Evolutionary conservation across 768 basidiomycete species (phyloP).

Genomic region (Pholiota microspora): DNA sequence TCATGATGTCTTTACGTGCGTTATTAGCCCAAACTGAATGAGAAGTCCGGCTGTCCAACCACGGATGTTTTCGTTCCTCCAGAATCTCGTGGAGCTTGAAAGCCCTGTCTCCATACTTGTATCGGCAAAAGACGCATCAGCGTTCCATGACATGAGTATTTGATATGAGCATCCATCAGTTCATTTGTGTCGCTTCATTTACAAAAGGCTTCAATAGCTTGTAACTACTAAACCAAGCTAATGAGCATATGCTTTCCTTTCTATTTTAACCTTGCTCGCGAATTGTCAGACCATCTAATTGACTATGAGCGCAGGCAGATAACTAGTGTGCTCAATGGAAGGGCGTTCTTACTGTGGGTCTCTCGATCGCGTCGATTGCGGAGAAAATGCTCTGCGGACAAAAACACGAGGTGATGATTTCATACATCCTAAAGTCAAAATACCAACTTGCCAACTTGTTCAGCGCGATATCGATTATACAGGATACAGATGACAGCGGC

Average conservation of each 20-base stretch:
- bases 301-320: not conserved
- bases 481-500: constrained; percentile 2
- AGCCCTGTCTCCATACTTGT: constrained; percentile 19
- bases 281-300: not conserved
- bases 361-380: constrained; percentile 1
- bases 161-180: constrained; percentile 16
- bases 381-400: constrained; percentile 4
- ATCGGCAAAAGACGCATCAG: constrained; percentile 16
- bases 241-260: not conserved
- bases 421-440: constrained; percentile 2
- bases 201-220: not conserved
- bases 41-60: constrained; percentile 19
- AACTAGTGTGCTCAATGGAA: not conserved
- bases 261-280: not conserved
- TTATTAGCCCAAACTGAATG: constrained; percentile 15
- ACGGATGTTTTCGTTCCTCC: constrained; percentile 17
- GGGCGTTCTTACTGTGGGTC: not conserved
- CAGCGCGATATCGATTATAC: not conserved
- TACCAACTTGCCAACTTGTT: constrained; percentile 5
- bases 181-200: not conserved
- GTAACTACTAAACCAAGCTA: not conserved
- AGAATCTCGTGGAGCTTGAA: constrained; percentile 17
- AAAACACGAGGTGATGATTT: constrained; percentile 10
- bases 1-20: constrained; percentile 20
- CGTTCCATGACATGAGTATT: constrained; percentile 29